These are phyloP conservation scores for Geranium rotundifolium DNA, from an alignment of 345 rosid genomes.

Conservation along the genomic window DNA sequence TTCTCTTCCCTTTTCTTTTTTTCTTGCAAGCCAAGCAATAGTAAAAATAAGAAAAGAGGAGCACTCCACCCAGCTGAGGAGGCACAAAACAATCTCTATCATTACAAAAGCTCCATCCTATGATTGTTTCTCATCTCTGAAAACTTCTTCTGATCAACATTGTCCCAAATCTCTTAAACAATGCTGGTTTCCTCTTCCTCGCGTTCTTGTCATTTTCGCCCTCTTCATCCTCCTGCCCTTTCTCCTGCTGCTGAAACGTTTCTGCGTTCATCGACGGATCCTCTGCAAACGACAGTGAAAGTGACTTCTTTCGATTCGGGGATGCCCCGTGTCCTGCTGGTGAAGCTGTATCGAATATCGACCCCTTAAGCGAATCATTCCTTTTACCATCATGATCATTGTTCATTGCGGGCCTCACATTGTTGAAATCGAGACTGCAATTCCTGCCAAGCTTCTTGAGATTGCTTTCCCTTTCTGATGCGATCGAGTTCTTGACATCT, in stretches of 20 bases:
- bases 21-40: too few relatives aligned
- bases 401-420: neutral
- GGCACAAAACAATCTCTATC: neutral
- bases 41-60: too few relatives aligned
- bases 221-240: constrained; percentile 28
- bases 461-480: too few relatives aligned
- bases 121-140: constrained; percentile 15
- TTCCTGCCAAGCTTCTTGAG: neutral
- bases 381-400: constrained; percentile 40
- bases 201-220: constrained; percentile 36
- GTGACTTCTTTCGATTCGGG: constrained; percentile 25
- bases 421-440: neutral
- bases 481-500: too few relatives aligned
- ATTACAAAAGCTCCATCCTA: constrained; percentile 22
- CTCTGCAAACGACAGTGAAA: constrained; percentile 25
- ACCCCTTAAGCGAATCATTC: too few relatives aligned
- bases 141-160: constrained; percentile 29
- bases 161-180: constrained; percentile 64
- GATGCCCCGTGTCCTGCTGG: constrained; percentile 25
- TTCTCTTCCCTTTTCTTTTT: too few relatives aligned
- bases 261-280: constrained; percentile 31
- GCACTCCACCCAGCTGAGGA: too few relatives aligned
- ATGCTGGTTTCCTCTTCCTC: constrained; percentile 54
- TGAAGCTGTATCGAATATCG: constrained; percentile 57
- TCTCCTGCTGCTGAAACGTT: constrained; percentile 36